Evolutionary conservation across 148 eudicot genomes (phyloP).

Genomic region (Cornus controversa): DNA sequence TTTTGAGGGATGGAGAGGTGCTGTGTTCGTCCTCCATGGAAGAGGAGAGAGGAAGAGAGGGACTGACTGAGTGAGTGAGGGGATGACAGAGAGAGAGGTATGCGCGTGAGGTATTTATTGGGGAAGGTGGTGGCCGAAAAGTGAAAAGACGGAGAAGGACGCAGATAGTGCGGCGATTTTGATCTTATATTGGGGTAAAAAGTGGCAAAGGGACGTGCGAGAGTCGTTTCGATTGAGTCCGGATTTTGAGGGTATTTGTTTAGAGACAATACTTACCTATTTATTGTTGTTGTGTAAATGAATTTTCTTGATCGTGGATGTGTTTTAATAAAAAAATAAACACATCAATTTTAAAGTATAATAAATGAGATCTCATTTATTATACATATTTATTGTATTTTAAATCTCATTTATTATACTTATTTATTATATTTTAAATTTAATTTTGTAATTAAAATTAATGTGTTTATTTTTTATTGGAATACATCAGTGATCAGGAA

Average conservation of each 20-base stretch:
- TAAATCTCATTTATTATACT: too few species aligned
- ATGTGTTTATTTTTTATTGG: too few species aligned
- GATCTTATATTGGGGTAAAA: background rate
- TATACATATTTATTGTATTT: too few species aligned
- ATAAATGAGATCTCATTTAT: too few species aligned
- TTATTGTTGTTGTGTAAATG: too few species aligned
- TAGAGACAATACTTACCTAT: too few species aligned
- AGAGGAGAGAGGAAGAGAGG: constrained; percentile 6
- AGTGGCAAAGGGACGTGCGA: background rate
- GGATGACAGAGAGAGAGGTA: background rate
- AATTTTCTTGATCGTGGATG: too few species aligned
- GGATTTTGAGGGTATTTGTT: background rate
- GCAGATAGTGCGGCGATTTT: background rate
- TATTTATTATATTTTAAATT: too few species aligned
- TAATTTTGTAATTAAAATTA: too few species aligned
- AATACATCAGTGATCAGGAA: too few species aligned
- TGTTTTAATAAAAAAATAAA: too few species aligned
- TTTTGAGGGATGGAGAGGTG: constrained; percentile 29
- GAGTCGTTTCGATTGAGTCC: background rate
- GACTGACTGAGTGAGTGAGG: background rate
- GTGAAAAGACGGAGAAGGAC: background rate
- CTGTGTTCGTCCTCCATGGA: constrained; percentile 21
- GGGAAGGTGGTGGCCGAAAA: background rate
- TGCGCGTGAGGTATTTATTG: background rate
- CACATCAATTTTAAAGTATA: too few species aligned